These are phyloP conservation scores for Phytophthora crassamura DNA, from an alignment of 352 stramenopile species.

Conservation along the genomic window DNA sequence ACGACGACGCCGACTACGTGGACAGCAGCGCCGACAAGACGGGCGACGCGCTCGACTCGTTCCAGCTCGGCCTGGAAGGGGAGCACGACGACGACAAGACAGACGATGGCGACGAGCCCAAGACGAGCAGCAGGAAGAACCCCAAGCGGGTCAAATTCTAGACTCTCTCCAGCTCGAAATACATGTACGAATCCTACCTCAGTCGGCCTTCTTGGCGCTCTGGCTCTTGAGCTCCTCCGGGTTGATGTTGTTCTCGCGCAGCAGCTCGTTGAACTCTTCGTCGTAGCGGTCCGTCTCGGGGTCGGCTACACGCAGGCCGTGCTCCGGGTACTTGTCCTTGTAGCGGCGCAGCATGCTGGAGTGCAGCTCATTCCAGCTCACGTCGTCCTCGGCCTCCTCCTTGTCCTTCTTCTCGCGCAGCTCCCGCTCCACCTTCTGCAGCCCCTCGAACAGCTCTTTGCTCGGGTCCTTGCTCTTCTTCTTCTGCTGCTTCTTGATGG, in stretches of 20 bases:
- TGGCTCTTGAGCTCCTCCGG: conserved; percentile 60
- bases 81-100: conserved; percentile 39
- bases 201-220: conserved; percentile 35
- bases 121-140: conserved; percentile 24
- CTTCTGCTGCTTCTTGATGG: conserved; percentile 30
- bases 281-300: conserved; percentile 74
- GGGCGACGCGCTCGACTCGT: conserved; percentile 65
- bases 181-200: too few species aligned
- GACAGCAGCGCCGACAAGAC: conserved; percentile 40
- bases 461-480: conserved; percentile 45
- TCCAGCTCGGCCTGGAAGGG: conserved; percentile 46
- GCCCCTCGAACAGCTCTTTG: conserved; percentile 78
- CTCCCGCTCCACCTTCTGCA: conserved; percentile 80
- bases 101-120: conserved; percentile 13
- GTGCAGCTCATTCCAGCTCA: conserved; percentile 88
- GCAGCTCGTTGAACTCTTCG: conserved; percentile 85
- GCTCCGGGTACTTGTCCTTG: conserved; percentile 80
- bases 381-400: conserved; percentile 49
- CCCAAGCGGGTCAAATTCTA: conserved; percentile 63
- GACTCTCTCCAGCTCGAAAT: not conserved
- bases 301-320: conserved; percentile 56
- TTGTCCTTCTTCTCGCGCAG: conserved; percentile 62
- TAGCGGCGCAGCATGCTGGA: conserved; percentile 73
- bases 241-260: conserved; percentile 83
- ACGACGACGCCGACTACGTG: conserved; percentile 58